phyloP scores from a whole-genome alignment of 306 rosid genomes.

The Parietaria judaica region DNA sequence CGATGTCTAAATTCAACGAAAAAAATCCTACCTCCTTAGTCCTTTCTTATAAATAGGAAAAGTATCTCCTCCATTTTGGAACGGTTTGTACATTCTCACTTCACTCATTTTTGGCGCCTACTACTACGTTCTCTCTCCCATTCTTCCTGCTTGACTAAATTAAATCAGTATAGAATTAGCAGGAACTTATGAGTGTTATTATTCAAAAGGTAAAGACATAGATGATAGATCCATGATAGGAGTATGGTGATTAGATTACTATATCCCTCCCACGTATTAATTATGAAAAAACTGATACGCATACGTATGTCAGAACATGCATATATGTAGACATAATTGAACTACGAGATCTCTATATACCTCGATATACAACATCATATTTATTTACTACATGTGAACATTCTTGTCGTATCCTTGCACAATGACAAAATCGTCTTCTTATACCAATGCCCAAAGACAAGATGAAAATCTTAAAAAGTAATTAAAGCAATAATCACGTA shows the following conservation, averaged over 20 bases:
- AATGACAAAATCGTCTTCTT: background rate
- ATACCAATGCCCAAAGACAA: background rate
- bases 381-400: background rate
- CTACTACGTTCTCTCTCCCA: too few species aligned
- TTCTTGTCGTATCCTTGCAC: conserved; percentile 8
- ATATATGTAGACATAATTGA: background rate
- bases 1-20: too few species aligned
- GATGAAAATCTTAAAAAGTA: background rate
- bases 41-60: too few species aligned
- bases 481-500: background rate
- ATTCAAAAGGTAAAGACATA: too few species aligned
- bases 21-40: too few species aligned
- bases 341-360: background rate
- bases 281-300: background rate
- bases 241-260: background rate
- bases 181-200: too few species aligned
- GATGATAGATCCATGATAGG: too few species aligned
- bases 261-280: background rate
- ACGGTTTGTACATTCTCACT: too few species aligned
- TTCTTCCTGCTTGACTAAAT: too few species aligned
- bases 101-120: too few species aligned
- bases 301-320: conserved; percentile 9
- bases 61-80: too few species aligned
- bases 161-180: too few species aligned
- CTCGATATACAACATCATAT: background rate